These are phyloP conservation scores for Silene conica DNA, from an alignment of 148 eudicot species.

Conservation along the genomic window DNA sequence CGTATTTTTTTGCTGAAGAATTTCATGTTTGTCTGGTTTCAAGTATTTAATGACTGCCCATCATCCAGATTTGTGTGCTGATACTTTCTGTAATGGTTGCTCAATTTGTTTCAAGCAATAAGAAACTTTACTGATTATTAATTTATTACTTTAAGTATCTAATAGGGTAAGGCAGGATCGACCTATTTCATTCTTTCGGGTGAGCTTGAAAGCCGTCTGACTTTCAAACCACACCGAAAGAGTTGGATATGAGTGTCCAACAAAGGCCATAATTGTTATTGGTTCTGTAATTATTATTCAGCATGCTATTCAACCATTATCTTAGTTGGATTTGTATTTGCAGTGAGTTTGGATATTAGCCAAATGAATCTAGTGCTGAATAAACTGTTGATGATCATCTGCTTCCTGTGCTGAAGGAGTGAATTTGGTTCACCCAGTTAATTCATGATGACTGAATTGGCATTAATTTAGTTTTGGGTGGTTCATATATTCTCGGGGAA, in stretches of 20 bases:
- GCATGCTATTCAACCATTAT: neutral
- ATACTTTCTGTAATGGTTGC: neutral
- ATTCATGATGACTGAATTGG: neutral
- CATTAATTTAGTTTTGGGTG: neutral
- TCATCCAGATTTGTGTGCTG: neutral
- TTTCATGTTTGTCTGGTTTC: neutral
- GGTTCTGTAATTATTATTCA: neutral
- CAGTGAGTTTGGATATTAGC: slow-evolving; percentile 22
- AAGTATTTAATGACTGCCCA: neutral
- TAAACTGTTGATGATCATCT: neutral
- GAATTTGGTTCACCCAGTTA: neutral
- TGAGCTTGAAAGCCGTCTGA: no score
- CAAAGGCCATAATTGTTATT: neutral
- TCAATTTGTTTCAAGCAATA: neutral
- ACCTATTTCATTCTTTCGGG: no score
- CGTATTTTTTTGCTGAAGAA: neutral
- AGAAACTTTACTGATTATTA: no score
- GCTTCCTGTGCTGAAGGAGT: slow-evolving; percentile 3
- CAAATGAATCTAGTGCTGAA: slow-evolving; percentile 14
- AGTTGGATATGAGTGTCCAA: no score
- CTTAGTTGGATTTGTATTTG: slow-evolving; percentile 14
- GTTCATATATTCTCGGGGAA: neutral
- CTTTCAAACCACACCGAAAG: no score
- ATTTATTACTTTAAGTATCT: no score
- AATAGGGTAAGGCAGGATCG: no score